Evolutionary conservation across 257 asterid species (phyloP).

Genomic region (Capsicum rhomboideum): DNA sequence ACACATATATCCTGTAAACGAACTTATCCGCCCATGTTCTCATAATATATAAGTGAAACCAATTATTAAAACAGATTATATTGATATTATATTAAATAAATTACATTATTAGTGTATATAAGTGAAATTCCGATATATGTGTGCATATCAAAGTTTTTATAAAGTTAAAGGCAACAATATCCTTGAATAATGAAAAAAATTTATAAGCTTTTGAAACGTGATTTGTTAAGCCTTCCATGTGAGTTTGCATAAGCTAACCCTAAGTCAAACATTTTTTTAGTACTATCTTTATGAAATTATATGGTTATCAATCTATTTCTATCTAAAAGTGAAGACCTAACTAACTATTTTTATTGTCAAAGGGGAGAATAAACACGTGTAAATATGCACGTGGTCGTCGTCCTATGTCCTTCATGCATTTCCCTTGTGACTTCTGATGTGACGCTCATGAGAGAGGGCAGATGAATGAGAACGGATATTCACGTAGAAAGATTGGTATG

Average conservation of each 20-base stretch:
- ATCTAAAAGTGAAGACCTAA: background rate
- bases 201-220: background rate
- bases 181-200: too few species aligned
- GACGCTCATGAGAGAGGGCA: too few species aligned
- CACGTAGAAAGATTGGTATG: too few species aligned
- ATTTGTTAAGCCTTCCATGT: background rate
- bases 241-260: background rate
- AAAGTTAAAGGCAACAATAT: background rate
- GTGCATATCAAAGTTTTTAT: background rate
- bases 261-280: background rate
- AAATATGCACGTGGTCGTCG: too few species aligned
- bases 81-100: too few species aligned
- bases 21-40: too few species aligned
- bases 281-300: background rate
- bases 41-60: too few species aligned
- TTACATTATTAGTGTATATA: background rate
- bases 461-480: too few species aligned
- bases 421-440: too few species aligned
- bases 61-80: too few species aligned
- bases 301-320: background rate
- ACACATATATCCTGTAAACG: too few species aligned
- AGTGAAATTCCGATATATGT: background rate
- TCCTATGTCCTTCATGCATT: too few species aligned
- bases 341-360: background rate
- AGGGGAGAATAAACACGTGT: background rate